Percentiles rank a stretch among this genome's conserved stretches.
Conservation (phyloP, 306 rosid genomes). For the Acacia confusa region DNA sequence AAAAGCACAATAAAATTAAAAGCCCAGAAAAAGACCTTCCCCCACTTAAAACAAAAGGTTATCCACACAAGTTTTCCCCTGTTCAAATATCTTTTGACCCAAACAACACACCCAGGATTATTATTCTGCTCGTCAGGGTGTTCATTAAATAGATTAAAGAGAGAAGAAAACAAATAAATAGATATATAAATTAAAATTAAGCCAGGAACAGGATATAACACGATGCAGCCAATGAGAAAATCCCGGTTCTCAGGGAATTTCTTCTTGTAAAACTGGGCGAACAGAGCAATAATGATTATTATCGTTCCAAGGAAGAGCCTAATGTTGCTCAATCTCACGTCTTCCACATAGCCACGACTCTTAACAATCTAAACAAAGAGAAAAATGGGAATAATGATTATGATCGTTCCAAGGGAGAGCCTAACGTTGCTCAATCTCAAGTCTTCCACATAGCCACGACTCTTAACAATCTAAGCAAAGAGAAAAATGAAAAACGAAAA, state of each 20-base stretch:
- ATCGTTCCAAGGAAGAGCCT: conserved; percentile 65
- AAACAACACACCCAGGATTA: background rate
- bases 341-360: conserved; percentile 76
- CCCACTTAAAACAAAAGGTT: background rate
- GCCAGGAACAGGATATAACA: conserved; percentile 66
- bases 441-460: conserved; percentile 81
- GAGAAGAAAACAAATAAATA: background rate
- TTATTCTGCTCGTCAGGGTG: background rate
- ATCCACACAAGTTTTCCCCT: background rate
- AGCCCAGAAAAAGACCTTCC: background rate
- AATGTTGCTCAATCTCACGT: conserved; percentile 84
- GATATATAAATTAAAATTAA: background rate
- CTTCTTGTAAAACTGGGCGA: conserved; percentile 93
- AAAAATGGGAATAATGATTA: conserved; percentile 70
- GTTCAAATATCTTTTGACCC: background rate
- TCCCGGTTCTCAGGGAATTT: conserved; percentile 89
- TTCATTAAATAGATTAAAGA: background rate
- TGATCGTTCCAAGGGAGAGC: conserved; percentile 62
- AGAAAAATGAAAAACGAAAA: background rate
- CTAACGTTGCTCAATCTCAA: conserved; percentile 83
- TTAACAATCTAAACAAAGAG: conserved; percentile 54
- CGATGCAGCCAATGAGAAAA: conserved; percentile 78
- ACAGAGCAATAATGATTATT: conserved; percentile 74
- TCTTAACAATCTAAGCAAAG: conserved; percentile 54
- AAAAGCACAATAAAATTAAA: background rate